Percentiles rank a stretch among this genome's conserved stretches.
phyloP scores from a whole-genome alignment of 1,284 basidiomycete species.

The Cutaneotrichosporon sp. region DNA sequence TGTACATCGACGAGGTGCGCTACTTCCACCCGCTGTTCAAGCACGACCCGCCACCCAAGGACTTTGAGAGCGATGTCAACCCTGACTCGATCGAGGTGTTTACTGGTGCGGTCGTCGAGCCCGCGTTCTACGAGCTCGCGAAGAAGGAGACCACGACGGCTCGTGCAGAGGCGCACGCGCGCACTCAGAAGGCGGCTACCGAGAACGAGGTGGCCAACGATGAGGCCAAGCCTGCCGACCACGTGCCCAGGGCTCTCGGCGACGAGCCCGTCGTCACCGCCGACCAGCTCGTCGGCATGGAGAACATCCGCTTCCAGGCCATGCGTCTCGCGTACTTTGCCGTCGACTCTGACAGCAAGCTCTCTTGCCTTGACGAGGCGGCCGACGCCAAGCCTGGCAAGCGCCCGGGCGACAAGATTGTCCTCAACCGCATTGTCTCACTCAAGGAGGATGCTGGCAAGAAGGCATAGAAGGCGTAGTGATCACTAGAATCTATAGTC shows the following conservation, averaged over 20 bases:
- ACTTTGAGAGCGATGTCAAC: slow-evolving; percentile 82
- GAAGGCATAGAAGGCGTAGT: slow-evolving; percentile 36
- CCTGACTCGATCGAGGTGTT: slow-evolving; percentile 76
- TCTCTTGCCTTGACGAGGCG: slow-evolving; percentile 64
- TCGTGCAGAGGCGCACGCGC: slow-evolving; percentile 63
- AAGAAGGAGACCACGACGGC: slow-evolving; percentile 68
- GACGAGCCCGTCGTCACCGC: slow-evolving; percentile 63
- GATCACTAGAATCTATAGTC: not conserved
- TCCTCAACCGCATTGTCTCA: slow-evolving; percentile 90
- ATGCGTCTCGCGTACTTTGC: slow-evolving; percentile 94
- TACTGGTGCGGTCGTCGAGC: slow-evolving; percentile 78
- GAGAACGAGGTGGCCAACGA: slow-evolving; percentile 47
- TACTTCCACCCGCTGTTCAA: slow-evolving; percentile 94
- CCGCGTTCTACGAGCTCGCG: slow-evolving; percentile 84
- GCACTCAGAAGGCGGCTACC: slow-evolving; percentile 61
- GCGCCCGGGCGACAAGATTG: slow-evolving; percentile 69
- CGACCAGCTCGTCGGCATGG: slow-evolving; percentile 83
- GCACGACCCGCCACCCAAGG: slow-evolving; percentile 81
- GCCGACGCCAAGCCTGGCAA: slow-evolving; percentile 55
- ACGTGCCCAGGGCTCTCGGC: slow-evolving; percentile 54
- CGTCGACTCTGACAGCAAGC: slow-evolving; percentile 77
- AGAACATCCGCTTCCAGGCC: slow-evolving; percentile 94
- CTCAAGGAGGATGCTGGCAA: slow-evolving; percentile 97
- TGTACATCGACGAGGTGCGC: slow-evolving; percentile 82
- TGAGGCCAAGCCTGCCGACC: slow-evolving; percentile 43